Base-by-base conservation (phyloP, 805 yeast species). In the Hermanozyma aechmeae region DNA sequence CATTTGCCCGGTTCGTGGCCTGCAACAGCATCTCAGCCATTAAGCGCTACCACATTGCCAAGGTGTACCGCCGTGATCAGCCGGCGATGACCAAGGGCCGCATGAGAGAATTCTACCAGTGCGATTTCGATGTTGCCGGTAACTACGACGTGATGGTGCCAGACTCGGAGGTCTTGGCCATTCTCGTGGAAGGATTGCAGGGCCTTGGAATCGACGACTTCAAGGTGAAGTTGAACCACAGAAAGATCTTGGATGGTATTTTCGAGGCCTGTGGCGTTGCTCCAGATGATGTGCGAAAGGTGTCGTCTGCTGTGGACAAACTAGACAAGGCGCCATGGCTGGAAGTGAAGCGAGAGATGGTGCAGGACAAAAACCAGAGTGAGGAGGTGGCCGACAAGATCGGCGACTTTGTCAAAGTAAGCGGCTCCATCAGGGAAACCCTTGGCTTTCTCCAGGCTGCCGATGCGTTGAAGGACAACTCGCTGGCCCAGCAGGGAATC, bases 71-170 rank as follows among this genome's bases (percentile, higher is more conserved):
- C 65, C 81, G 99, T 61, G 99, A 92, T 55, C 99, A 92, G 61
- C 99, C 99, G 4, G 99, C 99, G 6, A 92, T 92, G 98, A 89
- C 97, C 29, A 92, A 92, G 61, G 99, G 99, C 37, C 76, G 99
- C 61, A 92, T 92, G 98, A 82, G 99, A 72, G 99, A 92, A 60
- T 92, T 92, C 50, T 92, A 92, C 58, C 99, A 92, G 63, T 92
- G 99, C 67, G 99, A 92, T 63, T 83, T 92, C 47, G 99, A 92
- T 57, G 68, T 92, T 49, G 99, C 99, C 14, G 99, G 99, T 30
- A 58, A 56, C 33, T 89, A 81, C 54, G 98, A 92, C 48, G 48
- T 77, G 16, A 92, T 92, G 98, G 92, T 92, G 26, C 95, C 98
- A 15, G 99, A 92, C 53, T 76, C 96, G 6, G 99, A 92, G 61